Evolutionary conservation across 192 early-diverging fungal species (phyloP), one percentile per base, ranked within the genome.

Genomic region (Linnemannia exigua): DNA sequence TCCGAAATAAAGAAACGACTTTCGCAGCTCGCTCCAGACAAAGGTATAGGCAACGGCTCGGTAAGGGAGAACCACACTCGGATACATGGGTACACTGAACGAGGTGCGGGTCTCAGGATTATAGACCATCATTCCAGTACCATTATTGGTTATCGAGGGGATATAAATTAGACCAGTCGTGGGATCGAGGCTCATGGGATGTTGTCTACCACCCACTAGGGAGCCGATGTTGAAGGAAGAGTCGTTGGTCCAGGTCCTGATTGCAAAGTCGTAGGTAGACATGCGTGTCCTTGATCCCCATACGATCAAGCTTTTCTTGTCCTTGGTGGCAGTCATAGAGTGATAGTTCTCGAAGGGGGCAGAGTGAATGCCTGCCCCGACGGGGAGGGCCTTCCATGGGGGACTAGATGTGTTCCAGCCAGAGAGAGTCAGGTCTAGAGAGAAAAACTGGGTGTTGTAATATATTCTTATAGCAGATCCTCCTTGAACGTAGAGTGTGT

Each of bases 391-490:
- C 25, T 70, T 78, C 76, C 76, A 78, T 38, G 76, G 76, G 38
- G 76, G 76, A 54, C 50, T 78, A 5, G 76, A 70, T n/a, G 35
- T 28, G n/a, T 70, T 41, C 76, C 76, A 78, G 37, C 50, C 50
- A 15, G 61, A 37, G 67, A 70, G 48, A 2, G 76, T 78, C 19
- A 78, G 68, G 35, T 78, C 76, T 1, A 78, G 37, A 20, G 67
- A 36, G 36, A 44, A 69, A 22, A 78, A 70, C 50, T 78, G 76
- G 31, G 70, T 78, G 35, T 20, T 51, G 50, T 1, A 20, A 3
- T 7, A 0, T 5, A 11, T 9, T 0, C 50, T 16, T 7, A 2
- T 15, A 11, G 14, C 41, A 25, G 33, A 0, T 0, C 76, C 76
- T 36, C 76, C 76, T 25, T 78, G 76, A 15, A 78, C 46, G 16